A percentile compares a stretch with the other conserved stretches of the same genome.
These are phyloP conservation scores for Pugionium dolabratum DNA, from an alignment of 345 rosid genomes.

Conservation along the genomic window DNA sequence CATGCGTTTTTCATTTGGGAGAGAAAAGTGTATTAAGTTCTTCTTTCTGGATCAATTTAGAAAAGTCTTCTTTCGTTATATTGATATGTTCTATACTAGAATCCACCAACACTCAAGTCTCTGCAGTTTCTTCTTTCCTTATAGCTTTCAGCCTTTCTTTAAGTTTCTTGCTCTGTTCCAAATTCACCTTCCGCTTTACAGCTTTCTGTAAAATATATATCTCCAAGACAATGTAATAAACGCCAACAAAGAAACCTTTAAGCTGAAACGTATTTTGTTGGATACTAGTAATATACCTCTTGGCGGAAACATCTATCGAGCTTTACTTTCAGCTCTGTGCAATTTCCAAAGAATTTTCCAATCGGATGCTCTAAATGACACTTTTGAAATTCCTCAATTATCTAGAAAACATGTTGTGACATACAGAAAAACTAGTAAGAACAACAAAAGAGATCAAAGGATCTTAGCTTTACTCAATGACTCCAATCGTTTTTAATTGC, in stretches of 20 bases:
- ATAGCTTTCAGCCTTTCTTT: slow-evolving; percentile 52
- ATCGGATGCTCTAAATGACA: slow-evolving; percentile 88
- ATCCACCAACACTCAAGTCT: slow-evolving; percentile 30
- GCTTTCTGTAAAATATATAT: slow-evolving; percentile 61
- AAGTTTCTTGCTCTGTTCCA: slow-evolving; percentile 56
- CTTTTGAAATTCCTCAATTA: slow-evolving; percentile 83
- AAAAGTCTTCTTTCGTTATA: neutral
- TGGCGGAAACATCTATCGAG: slow-evolving; percentile 82
- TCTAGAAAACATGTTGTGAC: slow-evolving; percentile 42
- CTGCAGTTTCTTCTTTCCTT: slow-evolving; percentile 58
- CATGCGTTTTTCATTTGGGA: neutral
- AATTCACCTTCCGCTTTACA: slow-evolving; percentile 82
- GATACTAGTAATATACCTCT: slow-evolving; percentile 51
- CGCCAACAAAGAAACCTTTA: neutral
- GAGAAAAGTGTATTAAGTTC: neutral
- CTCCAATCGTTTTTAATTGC: neutral
- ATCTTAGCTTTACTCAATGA: neutral
- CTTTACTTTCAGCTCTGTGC: slow-evolving; percentile 79
- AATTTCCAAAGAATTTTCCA: slow-evolving; percentile 81
- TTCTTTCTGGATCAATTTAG: neutral
- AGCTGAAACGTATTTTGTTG: slow-evolving; percentile 2
- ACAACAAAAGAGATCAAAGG: neutral
- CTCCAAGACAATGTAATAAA: slow-evolving; percentile 21
- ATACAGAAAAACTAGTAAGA: slow-evolving; percentile 1
- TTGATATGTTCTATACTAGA: neutral